These are phyloP conservation scores for Aureobasidium pullulans DNA, from an alignment of 2,329 filamentous ascomycete genomes.

Conservation along the genomic window DNA sequence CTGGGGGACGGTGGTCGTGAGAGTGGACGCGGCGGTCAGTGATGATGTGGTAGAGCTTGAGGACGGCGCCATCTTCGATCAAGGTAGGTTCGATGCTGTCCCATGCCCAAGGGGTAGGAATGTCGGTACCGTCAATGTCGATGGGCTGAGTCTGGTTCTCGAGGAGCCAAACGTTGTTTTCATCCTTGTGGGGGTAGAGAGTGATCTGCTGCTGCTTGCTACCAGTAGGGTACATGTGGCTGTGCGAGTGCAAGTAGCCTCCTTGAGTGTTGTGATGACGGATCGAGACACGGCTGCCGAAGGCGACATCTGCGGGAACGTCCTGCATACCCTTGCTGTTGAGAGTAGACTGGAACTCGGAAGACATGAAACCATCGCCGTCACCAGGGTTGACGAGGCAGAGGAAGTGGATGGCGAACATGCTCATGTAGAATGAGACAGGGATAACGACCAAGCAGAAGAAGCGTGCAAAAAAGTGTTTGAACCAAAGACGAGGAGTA, in stretches of 20 bases:
- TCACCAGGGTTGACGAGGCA: constrained; percentile 92
- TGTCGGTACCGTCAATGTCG: constrained; percentile 57
- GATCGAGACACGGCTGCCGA: constrained; percentile 77
- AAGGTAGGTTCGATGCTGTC: constrained; percentile 61
- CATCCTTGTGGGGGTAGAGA: constrained; percentile 96
- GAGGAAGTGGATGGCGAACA: constrained; percentile 95
- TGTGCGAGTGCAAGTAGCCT: constrained; percentile 93
- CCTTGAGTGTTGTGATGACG: constrained; percentile 97
- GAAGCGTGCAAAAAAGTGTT: constrained; percentile 83
- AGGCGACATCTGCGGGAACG: constrained; percentile 82
- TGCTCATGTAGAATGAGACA: constrained; percentile 81
- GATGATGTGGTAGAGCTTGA: constrained; percentile 75
- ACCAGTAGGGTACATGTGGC: constrained; percentile 93
- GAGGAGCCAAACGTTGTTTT: constrained; percentile 90
- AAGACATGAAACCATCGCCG: constrained; percentile 98
- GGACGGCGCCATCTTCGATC: constrained; percentile 70
- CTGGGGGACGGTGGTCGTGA: constrained; percentile 81
- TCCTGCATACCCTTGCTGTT: constrained; percentile 97
- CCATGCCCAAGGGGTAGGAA: constrained; percentile 80
- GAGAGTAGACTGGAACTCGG: constrained; percentile 94
- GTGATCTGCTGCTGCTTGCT: constrained; percentile 99
- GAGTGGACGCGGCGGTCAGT: constrained; percentile 91
- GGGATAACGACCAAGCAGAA: constrained; percentile 93
- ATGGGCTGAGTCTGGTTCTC: constrained; percentile 94
- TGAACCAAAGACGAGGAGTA: constrained; percentile 82